phyloP scores from a whole-genome alignment of 495 filamentous ascomycete species.

The Evernia prunastri region DNA sequence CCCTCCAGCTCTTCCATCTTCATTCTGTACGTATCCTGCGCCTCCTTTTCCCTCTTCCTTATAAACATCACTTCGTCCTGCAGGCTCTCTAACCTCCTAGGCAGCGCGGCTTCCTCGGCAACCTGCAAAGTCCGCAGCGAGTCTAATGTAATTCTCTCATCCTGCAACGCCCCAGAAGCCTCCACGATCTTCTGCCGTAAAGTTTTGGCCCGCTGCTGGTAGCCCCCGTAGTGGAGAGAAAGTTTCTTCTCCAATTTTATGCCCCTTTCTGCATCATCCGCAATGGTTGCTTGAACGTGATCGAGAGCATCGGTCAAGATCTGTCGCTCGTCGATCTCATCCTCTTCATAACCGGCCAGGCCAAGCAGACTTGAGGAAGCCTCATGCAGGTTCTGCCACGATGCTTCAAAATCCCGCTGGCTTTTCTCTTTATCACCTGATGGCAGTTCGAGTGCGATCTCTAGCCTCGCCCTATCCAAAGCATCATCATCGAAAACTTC shows the following conservation, averaged over 20 bases:
- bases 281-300: constrained; percentile 62
- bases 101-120: constrained; percentile 69
- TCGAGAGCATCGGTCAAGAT: constrained; percentile 60
- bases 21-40: constrained; percentile 75
- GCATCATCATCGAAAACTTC: constrained; percentile 62
- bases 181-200: constrained; percentile 76
- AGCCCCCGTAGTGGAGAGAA: constrained; percentile 78
- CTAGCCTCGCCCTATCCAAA: constrained; percentile 65
- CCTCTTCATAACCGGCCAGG: constrained; percentile 67
- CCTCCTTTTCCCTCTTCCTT: constrained; percentile 76
- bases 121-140: constrained; percentile 70
- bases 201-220: constrained; percentile 76
- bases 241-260: constrained; percentile 93
- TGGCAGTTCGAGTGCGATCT: constrained; percentile 67
- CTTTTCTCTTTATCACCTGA: constrained; percentile 39
- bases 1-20: constrained; percentile 71
- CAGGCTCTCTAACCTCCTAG: constrained; percentile 64
- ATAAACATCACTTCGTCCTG: constrained; percentile 80
- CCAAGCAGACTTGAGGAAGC: constrained; percentile 57
- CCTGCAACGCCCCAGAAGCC: constrained; percentile 67
- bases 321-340: constrained; percentile 57
- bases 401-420: constrained; percentile 53
- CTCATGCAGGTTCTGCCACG: constrained; percentile 59
- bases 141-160: constrained; percentile 63
- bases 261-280: constrained; percentile 64